Conservation (phyloP, 805 yeast species). For the Peterozyma xylosa region DNA sequence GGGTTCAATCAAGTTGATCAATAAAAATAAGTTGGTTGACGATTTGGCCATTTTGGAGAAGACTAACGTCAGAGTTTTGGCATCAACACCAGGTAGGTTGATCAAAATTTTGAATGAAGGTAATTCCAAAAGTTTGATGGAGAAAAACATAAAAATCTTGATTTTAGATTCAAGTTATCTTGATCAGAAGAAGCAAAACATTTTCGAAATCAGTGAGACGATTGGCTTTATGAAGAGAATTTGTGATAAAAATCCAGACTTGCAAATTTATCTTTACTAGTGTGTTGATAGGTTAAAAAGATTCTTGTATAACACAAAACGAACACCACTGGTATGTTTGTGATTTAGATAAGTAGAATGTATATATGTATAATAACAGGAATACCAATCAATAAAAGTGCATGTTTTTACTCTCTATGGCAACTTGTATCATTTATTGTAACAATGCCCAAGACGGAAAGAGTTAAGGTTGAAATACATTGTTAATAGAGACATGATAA, state of each 20-base stretch:
- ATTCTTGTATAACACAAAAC: no score
- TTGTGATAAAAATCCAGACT: slow-evolving; percentile 24
- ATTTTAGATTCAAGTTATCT: slow-evolving; percentile 56
- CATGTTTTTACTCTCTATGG: no score
- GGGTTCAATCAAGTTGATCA: slow-evolving; percentile 64
- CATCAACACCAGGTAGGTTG: slow-evolving; percentile 60
- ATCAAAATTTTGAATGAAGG: slow-evolving; percentile 37
- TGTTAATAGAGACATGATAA: no score
- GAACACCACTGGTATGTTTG: no score
- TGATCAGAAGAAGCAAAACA: slow-evolving; percentile 50
- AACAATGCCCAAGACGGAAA: no score
- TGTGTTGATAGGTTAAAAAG: no score
- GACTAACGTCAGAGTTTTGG: slow-evolving; percentile 42
- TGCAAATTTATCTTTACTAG: slow-evolving; percentile 47
- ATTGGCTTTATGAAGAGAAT: slow-evolving; percentile 31
- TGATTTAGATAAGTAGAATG: no score
- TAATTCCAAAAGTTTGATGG: slow-evolving; percentile 27
- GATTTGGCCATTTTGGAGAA: slow-evolving; percentile 42
- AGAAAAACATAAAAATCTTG: slow-evolving; percentile 41
- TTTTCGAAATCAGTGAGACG: slow-evolving; percentile 53
- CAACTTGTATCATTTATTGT: no score
- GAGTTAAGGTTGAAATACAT: no score
- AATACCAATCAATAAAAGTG: no score
- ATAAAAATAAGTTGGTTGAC: slow-evolving; percentile 63
- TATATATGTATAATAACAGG: no score